phyloP scores from a whole-genome alignment of 2,329 filamentous ascomycete genomes.

The Helicocarpus griseus region DNA sequence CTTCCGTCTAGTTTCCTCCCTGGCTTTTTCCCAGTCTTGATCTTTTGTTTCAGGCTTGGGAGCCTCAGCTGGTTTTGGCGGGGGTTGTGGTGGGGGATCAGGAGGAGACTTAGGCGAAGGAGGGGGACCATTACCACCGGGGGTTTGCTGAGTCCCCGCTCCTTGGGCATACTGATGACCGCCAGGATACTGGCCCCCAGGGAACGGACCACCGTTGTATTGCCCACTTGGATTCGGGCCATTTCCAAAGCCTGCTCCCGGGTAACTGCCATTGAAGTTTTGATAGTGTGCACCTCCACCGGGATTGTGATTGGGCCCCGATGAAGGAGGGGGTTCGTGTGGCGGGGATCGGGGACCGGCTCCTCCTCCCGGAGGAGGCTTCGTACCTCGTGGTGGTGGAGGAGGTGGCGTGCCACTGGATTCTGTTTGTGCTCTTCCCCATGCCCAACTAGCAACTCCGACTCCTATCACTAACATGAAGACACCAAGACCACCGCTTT shows the following conservation, averaged over 20 bases:
- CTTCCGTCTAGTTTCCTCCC: conserved; percentile 28
- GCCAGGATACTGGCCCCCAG: conserved; percentile 14
- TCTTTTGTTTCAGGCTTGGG: conserved; percentile 5
- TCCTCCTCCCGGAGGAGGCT: conserved; percentile 19
- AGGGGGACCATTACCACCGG: conserved; percentile 4
- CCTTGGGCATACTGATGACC: conserved; percentile 7
- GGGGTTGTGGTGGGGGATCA: conserved; percentile 7
- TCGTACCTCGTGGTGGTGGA: conserved; percentile 14
- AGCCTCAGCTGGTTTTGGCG: not conserved
- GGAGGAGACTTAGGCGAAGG: not conserved
- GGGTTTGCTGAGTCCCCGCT: not conserved
- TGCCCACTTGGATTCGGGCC: conserved; percentile 22
- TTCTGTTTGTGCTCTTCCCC: conserved; percentile 54
- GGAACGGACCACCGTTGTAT: conserved; percentile 27
- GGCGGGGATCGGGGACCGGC: conserved; percentile 22
- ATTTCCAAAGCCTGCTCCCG: conserved; percentile 17
- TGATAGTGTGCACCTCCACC: conserved; percentile 18
- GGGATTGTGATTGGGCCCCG: conserved; percentile 13
- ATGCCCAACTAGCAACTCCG: conserved; percentile 67
- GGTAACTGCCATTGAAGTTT: conserved; percentile 20
- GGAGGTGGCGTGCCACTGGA: conserved; percentile 23
- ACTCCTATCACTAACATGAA: conserved; percentile 62
- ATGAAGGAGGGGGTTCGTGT: conserved; percentile 17
- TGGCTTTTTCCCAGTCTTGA: conserved; percentile 19
- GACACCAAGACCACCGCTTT: conserved; percentile 64